Conservation (phyloP, 441 rosid species). For the Pelargonium exstipulatum region DNA sequence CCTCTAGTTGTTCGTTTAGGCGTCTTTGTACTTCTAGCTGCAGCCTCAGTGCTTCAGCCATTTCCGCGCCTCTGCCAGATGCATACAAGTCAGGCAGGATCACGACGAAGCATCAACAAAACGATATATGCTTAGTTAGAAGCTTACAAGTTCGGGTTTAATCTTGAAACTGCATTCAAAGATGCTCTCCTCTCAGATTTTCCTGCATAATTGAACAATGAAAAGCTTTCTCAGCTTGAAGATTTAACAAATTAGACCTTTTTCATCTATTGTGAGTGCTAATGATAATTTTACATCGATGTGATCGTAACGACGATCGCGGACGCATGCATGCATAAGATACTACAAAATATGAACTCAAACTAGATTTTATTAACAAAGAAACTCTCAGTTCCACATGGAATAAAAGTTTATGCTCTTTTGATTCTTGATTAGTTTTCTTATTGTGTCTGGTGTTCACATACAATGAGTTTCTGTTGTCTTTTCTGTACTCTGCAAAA, state of each 20-base stretch:
- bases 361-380: background rate
- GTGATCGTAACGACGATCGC: background rate
- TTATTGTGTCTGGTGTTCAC: background rate
- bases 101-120: background rate
- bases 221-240: background rate
- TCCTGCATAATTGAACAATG: conserved; percentile 7
- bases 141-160: conserved; percentile 24
- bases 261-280: no score
- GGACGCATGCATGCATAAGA: background rate
- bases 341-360: background rate
- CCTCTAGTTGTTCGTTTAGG: conserved; percentile 5
- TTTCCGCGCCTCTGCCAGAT: conserved; percentile 24
- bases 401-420: background rate
- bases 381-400: background rate
- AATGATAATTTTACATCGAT: no score
- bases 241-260: background rate
- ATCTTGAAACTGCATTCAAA: background rate
- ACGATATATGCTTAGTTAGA: background rate
- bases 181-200: conserved; percentile 10
- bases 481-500: background rate
- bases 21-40: conserved; percentile 12
- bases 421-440: background rate
- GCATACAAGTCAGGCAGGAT: no score
- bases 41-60: conserved; percentile 25
- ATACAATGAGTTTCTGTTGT: background rate